Evolutionary conservation across 2,329 filamentous ascomycete genomes (phyloP), one percentile per base, ranked within the genome.

Genomic region (Xylaria polymorpha): DNA sequence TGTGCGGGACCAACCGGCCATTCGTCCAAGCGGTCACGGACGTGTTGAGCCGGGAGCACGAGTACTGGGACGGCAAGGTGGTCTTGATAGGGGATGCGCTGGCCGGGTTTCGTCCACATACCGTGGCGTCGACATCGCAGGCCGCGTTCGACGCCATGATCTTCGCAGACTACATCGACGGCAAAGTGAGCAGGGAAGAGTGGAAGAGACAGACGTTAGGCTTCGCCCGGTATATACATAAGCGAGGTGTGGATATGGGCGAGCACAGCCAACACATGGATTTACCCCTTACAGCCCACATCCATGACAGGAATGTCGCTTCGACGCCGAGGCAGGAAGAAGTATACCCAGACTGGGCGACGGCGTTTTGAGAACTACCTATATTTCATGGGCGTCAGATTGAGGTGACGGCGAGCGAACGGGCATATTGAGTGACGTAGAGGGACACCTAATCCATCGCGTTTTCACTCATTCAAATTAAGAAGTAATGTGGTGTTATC

Each of bases 81-180:
- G 69, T 85, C 18, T 70, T 85, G 1, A 75, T 83, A 1, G 82
- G 82, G n/a, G 83, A 85, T 70, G 81, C 83, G 1, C 69, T 84
- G 1, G 81, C 82, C 0, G 80, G 80, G 0, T 83, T 85, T 61
- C 71, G 83, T 4, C 82, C 83, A 3, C 83, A 85, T 70, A 81
- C 82, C 2, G 83, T 82, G 5, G 79, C 80, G 3, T 82, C 81
- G 29, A 84, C 82, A 1, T 80, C 78, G 10, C 83, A 85, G 69
- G 78, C 77, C 4, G 75, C 80, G 8, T 78, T 79, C 61, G 78
- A 80, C 57, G 79, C 79, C 2, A 79, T 80, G 79, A 61, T 79
- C 0, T 77, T 77, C 22, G 79, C 78, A 0, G 79, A 80, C 32
- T 79, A 79, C 51, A 46, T 81, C 7, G 73, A 71, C 10, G 79